Evolutionary conservation across 2,329 filamentous ascomycete species (phyloP), one percentile per base, ranked within the genome.

Genomic region (Emmonsiellopsis sp.): DNA sequence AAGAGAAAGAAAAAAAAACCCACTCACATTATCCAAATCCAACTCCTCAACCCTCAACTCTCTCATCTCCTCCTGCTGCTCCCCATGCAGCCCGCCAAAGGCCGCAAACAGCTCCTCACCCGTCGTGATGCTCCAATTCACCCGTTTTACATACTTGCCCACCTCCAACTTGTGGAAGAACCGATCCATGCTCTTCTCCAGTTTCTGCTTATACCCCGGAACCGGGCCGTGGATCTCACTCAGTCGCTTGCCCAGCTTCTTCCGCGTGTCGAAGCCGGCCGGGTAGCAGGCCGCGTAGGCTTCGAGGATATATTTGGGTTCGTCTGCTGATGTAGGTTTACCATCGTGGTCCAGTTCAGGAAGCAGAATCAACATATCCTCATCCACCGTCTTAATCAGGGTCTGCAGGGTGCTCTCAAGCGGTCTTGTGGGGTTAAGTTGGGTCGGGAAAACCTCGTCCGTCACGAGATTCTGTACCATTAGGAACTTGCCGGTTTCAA

Each of bases 131-230:
- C 63, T 66, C 73, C 72, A 74, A 62, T 85, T 86, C 1, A 69
- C 68, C 5, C 83, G 67, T 62, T 75, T 75, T 1, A 85, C 79
- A 10, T 77, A 71, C 56, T 71, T 76, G 0, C 81, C 81, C 0
- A 74, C 69, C 9, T 78, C 74, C 0, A 85, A 48, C 10, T 65
- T 64, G 1, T 76, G 72, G 62, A 85, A 84, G 66, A 80, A 84
- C 1, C 78, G 69, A 61, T 85, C 81, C 82, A 85, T 85, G 49
- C 72, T 77, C 49, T 69, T 74, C 59, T 79, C 77, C 0, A 85
- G 60, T 60, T 82, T 84, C 45, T 71, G 64, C 34, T 62, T 67
- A 61, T 85, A 85, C 6, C 75, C 73, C 0, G 82, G 82, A 0
- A 85, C 80, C 0, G 81, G 81, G 0, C 47, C 63, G 61, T 85